Conservation (phyloP, 345 rosid genomes). For the Barbarea vulgaris region DNA sequence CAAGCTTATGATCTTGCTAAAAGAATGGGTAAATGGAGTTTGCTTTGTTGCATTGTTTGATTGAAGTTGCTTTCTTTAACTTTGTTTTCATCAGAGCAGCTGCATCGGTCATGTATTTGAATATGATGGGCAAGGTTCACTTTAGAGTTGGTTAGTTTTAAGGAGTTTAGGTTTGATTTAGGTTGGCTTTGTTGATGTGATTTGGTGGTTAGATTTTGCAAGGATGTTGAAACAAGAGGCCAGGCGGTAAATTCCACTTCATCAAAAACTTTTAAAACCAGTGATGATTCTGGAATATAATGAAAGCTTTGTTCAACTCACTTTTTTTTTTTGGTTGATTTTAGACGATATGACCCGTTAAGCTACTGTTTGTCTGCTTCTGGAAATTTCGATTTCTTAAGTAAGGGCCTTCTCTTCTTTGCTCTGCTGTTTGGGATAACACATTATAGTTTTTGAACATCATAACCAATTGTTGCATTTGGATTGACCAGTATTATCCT, state of each 20-base stretch:
- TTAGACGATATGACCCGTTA: conserved; percentile 67
- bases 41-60: conserved; percentile 4
- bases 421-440: conserved; percentile 9
- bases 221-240: conserved; percentile 87
- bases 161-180: conserved; percentile 3
- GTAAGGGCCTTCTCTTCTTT: conserved; percentile 47
- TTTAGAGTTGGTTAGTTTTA: not conserved
- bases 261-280: conserved; percentile 1
- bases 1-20: not conserved
- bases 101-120: conserved; percentile 68
- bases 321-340: conserved; percentile 51
- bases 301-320: not conserved
- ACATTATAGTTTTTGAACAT: not conserved
- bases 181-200: conserved; percentile 44
- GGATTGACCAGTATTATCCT: too few relatives aligned
- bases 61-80: conserved; percentile 47
- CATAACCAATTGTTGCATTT: not conserved
- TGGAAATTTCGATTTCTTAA: conserved; percentile 64
- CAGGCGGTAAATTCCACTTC: conserved; percentile 57
- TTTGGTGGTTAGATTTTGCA: conserved; percentile 83
- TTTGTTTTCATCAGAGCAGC: conserved; percentile 56
- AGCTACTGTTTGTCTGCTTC: conserved; percentile 67
- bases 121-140: conserved; percentile 67
- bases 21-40: conserved; percentile 15
- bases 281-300: not conserved